Base-by-base conservation (phyloP, 108 stramenopile genomes). In the Epithemia pelagica region DNA sequence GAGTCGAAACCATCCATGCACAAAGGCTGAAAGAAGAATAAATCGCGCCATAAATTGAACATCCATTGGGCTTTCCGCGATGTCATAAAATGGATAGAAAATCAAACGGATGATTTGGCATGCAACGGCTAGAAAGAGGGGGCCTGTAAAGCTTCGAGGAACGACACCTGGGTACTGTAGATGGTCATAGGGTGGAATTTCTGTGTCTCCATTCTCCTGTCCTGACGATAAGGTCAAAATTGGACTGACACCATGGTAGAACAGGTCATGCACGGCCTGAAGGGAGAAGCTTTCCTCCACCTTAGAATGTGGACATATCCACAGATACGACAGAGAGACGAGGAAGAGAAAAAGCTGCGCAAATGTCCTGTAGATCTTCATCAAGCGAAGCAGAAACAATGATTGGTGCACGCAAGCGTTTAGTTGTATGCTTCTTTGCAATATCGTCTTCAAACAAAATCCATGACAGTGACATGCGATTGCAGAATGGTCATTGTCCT, bases 201-300 rank as follows among this genome's bases (percentile, higher is more conserved):
- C 61, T 3, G 8, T 31, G 10, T 46, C 15, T 15, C 37, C 37
- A 18, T 20, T 58, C 1, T 5, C 26, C 3, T 5, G 30, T 7
- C 20, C n/a, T 22, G 51, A 5, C 25, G 61, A 62, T 33, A 74
- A 74, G 61, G 28, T 30, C 58, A 65, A 64, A 30, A 85, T 79
- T 1, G 84, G 84, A 2, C 76, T 57, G 27, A 93, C 28, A 7
- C 92, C 89, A 70, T 87, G 67, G 70, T 87, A 88, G 52, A 82
- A 82, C 51, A 94, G 64, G 75, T 98, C 97, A 70, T 97, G 90
- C 0, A 89, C 80, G 24, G 98, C 99, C 85, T 99, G 99, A 46
- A 96, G 73, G 69, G 95, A 91, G 73, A 99, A 99, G 57, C 88
- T 90, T 71, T 99, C 99, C 72, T 99, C 99, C n/a, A 99, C 98